Base-by-base conservation (phyloP, 805 yeast species). In the Cyberlindnera euphorbiiphila region DNA sequence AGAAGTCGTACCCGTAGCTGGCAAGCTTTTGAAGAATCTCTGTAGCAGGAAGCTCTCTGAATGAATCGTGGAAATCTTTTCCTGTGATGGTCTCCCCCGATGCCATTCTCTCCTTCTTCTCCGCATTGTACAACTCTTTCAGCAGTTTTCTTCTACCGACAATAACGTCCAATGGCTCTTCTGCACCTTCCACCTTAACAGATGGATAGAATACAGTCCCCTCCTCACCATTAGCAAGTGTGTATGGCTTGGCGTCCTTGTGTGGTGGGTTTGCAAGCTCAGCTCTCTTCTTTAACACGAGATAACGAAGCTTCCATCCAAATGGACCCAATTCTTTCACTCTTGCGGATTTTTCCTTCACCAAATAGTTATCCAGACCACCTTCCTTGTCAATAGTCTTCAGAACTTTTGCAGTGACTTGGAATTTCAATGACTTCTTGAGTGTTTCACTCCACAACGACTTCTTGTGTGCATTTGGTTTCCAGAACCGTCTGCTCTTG, bases 361-460 rank as follows among this genome's bases (percentile, higher is more conserved):
- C 72, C 44, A 93, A 62, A 58, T 93, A 93, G 47, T 80, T 80
- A 57, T 93, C 99, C 39, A 93, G 69, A 5, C 99, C 98, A 45
- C 98, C 98, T 60, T 91, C 98, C 51, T 79, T 85, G 41, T 85
- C 82, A 42, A 93, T 81, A 0, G 97, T 88, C 53, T 81, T 78
- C 56, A 93, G 70, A 6, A 88, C 97, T 42, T 81, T 75, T 5
- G 97, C 75, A 7, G 88, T 80, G 24, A 88, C 78, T 42, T 72
- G 77, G 37, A 86, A 60, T 33, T 67, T 66, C 7, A 53, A 13
- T 30, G 88, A 60, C 26, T 66, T 61, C 41, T 78, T 65, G 51
- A 93, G 69, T 0, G 85, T 65, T 50, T 85, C 95, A 46, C 96
- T 85, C 93, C 95, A 91, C 31, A 93, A 65, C 22, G 71, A 73